Evolutionary conservation across 345 rosid species (phyloP).

Genomic region (Raphanus sativus): DNA sequence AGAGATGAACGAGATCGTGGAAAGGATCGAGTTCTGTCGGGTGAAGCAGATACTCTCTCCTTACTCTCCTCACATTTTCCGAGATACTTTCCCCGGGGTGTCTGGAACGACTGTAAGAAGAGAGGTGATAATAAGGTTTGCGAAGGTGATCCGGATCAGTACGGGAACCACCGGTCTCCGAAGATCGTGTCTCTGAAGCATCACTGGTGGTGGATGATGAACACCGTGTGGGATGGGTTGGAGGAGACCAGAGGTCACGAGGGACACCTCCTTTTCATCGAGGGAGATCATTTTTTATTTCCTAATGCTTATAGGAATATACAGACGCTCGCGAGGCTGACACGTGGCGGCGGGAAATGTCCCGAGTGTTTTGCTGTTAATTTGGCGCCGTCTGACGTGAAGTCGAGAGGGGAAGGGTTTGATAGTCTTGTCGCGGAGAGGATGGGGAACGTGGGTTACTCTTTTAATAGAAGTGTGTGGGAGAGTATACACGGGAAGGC

Average conservation of each 20-base stretch:
- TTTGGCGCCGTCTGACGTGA: conserved; percentile 90
- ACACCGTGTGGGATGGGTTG: conserved; percentile 92
- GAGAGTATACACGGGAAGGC: conserved; percentile 76
- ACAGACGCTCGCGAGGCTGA: conserved; percentile 60
- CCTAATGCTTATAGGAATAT: conserved; percentile 94
- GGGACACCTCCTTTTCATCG: conserved; percentile 89
- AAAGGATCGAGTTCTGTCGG: conserved; percentile 76
- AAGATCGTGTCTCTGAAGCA: conserved; percentile 93
- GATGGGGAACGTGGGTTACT: conserved; percentile 93
- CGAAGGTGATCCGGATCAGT: conserved; percentile 85
- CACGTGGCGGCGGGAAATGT: conserved; percentile 56
- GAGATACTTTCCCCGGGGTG: conserved; percentile 64
- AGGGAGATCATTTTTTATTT: conserved; percentile 92
- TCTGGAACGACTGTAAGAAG: conserved; percentile 64
- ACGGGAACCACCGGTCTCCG: conserved; percentile 83
- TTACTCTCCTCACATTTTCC: conserved; percentile 77
- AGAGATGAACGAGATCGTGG: conserved; percentile 81
- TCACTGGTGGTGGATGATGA: conserved; percentile 99
- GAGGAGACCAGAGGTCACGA: conserved; percentile 60
- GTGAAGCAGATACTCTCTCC: conserved; percentile 91
- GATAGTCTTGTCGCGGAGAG: conserved; percentile 78
- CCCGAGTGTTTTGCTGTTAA: conserved; percentile 90
- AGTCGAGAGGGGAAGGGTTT: conserved; percentile 80
- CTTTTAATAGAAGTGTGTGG: conserved; percentile 86
- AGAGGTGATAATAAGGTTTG: conserved; percentile 73